Base-by-base conservation (phyloP, 2,329 filamentous ascomycete species). In the Emmonsiellopsis sp. region DNA sequence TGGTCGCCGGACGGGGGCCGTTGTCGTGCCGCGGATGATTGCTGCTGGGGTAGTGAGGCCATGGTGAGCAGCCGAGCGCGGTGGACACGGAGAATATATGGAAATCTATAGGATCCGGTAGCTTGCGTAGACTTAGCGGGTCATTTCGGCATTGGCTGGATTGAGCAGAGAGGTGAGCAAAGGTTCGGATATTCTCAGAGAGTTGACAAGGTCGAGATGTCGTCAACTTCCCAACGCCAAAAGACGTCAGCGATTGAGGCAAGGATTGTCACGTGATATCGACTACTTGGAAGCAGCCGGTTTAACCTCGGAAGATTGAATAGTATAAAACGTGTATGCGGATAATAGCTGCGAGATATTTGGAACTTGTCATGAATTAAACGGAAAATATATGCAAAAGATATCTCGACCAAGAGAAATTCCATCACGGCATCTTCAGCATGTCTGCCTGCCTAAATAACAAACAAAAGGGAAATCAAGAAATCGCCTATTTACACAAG, bases 31-130 rank as follows among this genome's bases (percentile, higher is more conserved):
- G 62, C 53, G 42, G 63, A 53, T 39, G 67, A 62, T 53, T 62
- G 66, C 55, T 61, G 62, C 17, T 66, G 62, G 37, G 57, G 55
- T 43, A 68, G 55, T 32, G 69, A 71, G 8, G 66, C 64, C 69
- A 71, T 71, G 34, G 52, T 60, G 45, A 10, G 32, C 33, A 36
- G 37, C 14, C 31, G 9, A 13, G 27, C 10, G 46, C 17, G 27
- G 17, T 39, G 9, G 9, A 39, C 14, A 27, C 21, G 21, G 21
- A 1, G 21, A 27, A 27, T 47, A 17, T 34, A 47, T 14, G 9
- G 3, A 17, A 33, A 10, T 47, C 31, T 39, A n/a, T 47, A 17
- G 39, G 33, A 13, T 55, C n/a, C 10, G 32, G 21, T 27, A 27
- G 21, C 21, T 27, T 27, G 21, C 21, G 21, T 27, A 27, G 21